Conservation (phyloP, 805 yeast genomes). For the Myxozyma lipomycoides region DNA sequence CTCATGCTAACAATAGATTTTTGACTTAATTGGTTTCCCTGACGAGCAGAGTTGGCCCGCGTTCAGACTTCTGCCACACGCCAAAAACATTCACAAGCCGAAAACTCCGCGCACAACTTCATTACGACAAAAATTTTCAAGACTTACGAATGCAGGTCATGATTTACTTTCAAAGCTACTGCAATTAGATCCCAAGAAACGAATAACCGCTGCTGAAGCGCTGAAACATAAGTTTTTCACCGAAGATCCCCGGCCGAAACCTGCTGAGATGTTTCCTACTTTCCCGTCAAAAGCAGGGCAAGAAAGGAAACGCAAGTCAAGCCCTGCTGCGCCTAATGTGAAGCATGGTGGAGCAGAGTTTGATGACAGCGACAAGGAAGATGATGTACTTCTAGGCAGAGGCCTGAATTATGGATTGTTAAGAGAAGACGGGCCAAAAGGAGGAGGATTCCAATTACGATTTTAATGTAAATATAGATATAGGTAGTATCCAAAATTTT, state of each 20-base stretch:
- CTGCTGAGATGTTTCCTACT: slow-evolving; percentile 31
- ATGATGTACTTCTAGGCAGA: slow-evolving; percentile 3
- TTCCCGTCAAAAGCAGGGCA: slow-evolving; percentile 29
- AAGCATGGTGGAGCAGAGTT: slow-evolving; percentile 7
- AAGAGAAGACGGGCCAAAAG: slow-evolving; percentile 7
- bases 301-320: not conserved
- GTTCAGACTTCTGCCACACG: slow-evolving; percentile 30
- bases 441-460: slow-evolving; percentile 21
- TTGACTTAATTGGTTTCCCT: slow-evolving; percentile 46
- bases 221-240: slow-evolving; percentile 43
- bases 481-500: not conserved
- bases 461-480: slow-evolving; percentile 5
- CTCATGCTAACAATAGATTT: slow-evolving; percentile 37
- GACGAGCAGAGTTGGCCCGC: slow-evolving; percentile 29
- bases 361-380: slow-evolving; percentile 2
- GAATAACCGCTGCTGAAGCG: slow-evolving; percentile 48
- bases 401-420: slow-evolving; percentile 10
- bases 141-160: slow-evolving; percentile 25
- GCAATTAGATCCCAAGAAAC: slow-evolving; percentile 43
- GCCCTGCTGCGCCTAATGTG: slow-evolving; percentile 18
- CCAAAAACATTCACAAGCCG: slow-evolving; percentile 40
- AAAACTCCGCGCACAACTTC: slow-evolving; percentile 2
- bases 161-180: slow-evolving; percentile 42
- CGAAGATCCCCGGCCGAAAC: slow-evolving; percentile 43
- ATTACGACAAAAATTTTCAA: slow-evolving; percentile 18